phyloP scores from a whole-genome alignment of 805 yeast species.

The Candida ovalis region DNA sequence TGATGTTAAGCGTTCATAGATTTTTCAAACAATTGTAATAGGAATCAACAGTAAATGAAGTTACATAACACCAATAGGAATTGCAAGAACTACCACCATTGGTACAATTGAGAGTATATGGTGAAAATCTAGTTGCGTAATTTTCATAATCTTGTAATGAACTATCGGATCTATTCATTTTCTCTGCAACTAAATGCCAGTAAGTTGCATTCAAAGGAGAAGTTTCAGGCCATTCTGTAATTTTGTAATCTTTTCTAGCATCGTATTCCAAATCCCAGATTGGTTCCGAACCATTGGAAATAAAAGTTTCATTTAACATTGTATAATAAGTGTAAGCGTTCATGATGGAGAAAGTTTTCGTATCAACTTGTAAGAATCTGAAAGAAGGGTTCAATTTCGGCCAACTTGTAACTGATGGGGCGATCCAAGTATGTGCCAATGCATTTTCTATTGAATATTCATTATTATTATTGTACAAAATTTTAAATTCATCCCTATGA shows the following conservation, averaged over 20 bases:
- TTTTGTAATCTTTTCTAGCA: conserved; percentile 55
- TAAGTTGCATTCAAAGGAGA: conserved; percentile 65
- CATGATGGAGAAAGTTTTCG: conserved; percentile 54
- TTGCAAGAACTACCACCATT: conserved; percentile 42
- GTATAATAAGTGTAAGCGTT: conserved; percentile 58
- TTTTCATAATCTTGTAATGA: conserved; percentile 48
- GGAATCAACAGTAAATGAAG: conserved; percentile 35
- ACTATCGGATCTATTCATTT: conserved; percentile 38
- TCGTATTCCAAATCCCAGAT: conserved; percentile 62
- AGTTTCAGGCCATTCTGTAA: conserved; percentile 49
- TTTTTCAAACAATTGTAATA: conserved; percentile 21
- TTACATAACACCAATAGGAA: conserved; percentile 38
- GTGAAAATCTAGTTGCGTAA: conserved; percentile 51
- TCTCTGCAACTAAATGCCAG: conserved; percentile 56
- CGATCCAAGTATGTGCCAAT: conserved; percentile 58
- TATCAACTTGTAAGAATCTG: conserved; percentile 68
- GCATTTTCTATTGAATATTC: conserved; percentile 35
- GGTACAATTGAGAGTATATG: conserved; percentile 47
- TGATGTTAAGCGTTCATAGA: too few relatives aligned
- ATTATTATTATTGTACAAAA: conserved; percentile 45
- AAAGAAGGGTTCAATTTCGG: conserved; percentile 62
- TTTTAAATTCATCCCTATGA: conserved; percentile 63
- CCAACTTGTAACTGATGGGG: conserved; percentile 64
- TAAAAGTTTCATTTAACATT: conserved; percentile 54
- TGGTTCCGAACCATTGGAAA: conserved; percentile 52